Conservation (phyloP, 768 basidiomycete genomes). For the Pleurotus ostreatus region DNA sequence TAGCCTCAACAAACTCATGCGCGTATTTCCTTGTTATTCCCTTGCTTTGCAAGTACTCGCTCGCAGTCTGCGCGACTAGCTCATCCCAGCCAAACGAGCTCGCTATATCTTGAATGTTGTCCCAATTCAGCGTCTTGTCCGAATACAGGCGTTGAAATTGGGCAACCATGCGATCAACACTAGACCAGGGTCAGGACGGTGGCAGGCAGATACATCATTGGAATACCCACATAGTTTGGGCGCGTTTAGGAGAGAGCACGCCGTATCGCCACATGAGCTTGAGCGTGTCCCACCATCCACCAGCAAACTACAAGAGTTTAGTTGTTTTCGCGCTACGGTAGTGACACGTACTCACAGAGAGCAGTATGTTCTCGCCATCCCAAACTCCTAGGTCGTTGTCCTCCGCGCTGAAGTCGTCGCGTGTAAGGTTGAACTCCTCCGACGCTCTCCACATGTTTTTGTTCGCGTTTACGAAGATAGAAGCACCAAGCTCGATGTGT, state of each 20-base stretch:
- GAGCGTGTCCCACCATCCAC: slow-evolving; percentile 68
- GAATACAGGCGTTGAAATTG: slow-evolving; percentile 55
- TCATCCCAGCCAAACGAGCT: slow-evolving; percentile 44
- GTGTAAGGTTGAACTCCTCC: slow-evolving; percentile 72
- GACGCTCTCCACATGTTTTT: slow-evolving; percentile 69
- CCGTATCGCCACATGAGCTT: slow-evolving; percentile 82
- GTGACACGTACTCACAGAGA: slow-evolving; percentile 44
- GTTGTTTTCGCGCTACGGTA: neutral
- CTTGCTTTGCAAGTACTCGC: slow-evolving; percentile 50
- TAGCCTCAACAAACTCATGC: slow-evolving; percentile 73
- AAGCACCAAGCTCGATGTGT: slow-evolving; percentile 80
- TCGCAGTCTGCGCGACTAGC: slow-evolving; percentile 45
- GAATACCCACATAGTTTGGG: slow-evolving; percentile 46
- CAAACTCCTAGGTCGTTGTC: slow-evolving; percentile 66
- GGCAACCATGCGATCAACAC: slow-evolving; percentile 53
- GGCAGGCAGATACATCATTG: neutral
- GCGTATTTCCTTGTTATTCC: slow-evolving; percentile 58
- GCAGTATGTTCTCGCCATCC: slow-evolving; percentile 74
- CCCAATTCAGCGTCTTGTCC: slow-evolving; percentile 53
- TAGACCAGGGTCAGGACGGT: slow-evolving; percentile 18
- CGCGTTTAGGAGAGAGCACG: slow-evolving; percentile 50
- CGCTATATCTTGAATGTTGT: slow-evolving; percentile 57
- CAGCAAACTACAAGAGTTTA: slow-evolving; percentile 30
- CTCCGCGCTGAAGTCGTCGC: slow-evolving; percentile 40
- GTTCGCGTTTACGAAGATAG: slow-evolving; percentile 81